These are phyloP conservation scores for Paecilomyces sp. DNA, from an alignment of 2,329 filamentous ascomycete genomes.

Conservation along the genomic window DNA sequence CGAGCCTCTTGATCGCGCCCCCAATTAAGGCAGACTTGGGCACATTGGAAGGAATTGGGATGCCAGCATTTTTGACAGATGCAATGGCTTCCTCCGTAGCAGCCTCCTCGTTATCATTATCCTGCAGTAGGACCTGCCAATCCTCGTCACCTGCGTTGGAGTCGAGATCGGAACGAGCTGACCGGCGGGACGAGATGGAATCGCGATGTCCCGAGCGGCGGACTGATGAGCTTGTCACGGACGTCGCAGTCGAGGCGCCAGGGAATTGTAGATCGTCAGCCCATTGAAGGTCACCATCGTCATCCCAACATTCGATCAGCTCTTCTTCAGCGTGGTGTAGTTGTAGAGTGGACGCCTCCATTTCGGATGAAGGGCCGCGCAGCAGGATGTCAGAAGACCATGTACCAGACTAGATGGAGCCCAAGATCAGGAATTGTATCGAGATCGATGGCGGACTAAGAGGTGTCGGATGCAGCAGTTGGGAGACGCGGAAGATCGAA, in stretches of 20 bases:
- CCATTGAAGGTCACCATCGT: conserved; percentile 42
- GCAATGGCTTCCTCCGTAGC: conserved; percentile 80
- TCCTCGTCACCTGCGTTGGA: conserved; percentile 74
- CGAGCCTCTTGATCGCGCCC: conserved; percentile 86
- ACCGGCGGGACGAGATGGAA: conserved; percentile 73
- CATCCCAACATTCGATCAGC: conserved; percentile 43
- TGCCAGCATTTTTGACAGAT: conserved; percentile 79
- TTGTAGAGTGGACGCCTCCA: conserved; percentile 32
- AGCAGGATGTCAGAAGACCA: not conserved
- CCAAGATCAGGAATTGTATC: not conserved
- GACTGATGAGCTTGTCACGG: conserved; percentile 36
- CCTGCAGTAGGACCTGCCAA: conserved; percentile 76
- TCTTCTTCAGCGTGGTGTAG: conserved; percentile 26
- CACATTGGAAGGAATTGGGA: conserved; percentile 80
- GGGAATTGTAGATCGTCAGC: conserved; percentile 40
- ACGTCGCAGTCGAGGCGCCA: conserved; percentile 38
- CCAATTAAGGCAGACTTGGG: conserved; percentile 84
- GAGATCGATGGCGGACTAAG: conserved; percentile 7
- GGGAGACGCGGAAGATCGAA: conserved; percentile 9
- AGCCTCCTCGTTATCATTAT: conserved; percentile 80
- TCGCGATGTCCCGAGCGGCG: conserved; percentile 52
- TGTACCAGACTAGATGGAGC: not conserved
- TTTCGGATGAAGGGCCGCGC: conserved; percentile 12
- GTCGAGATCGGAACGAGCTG: conserved; percentile 75
- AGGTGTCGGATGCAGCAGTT: conserved; percentile 14